A percentile compares a stretch with the other conserved stretches of the same genome.
phyloP scores from a whole-genome alignment of 2,329 filamentous ascomycete genomes.

The Colletotrichum liriopes region DNA sequence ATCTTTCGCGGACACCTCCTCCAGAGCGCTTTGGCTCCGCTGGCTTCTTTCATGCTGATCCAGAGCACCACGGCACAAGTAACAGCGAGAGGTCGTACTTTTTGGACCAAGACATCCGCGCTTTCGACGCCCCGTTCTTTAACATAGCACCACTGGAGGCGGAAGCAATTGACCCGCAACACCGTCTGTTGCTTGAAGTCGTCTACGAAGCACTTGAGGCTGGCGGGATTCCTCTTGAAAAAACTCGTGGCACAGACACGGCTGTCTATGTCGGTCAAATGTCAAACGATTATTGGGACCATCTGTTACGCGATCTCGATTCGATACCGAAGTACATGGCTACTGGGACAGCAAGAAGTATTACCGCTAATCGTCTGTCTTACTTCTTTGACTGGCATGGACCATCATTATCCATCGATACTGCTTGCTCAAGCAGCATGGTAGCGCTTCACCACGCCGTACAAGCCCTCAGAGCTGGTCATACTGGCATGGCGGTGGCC shows the following conservation, averaged over 20 bases:
- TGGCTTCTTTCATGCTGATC: constrained; percentile 42
- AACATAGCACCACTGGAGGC: constrained; percentile 53
- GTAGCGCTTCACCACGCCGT: too few relatives aligned
- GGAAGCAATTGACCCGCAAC: constrained; percentile 53
- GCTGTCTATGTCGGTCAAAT: constrained; percentile 40
- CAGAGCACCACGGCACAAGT: constrained; percentile 39
- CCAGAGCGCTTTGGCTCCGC: constrained; percentile 47
- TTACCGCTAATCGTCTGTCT: constrained; percentile 52
- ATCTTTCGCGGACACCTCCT: constrained; percentile 46
- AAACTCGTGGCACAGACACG: constrained; percentile 18
- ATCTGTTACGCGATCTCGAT: too few relatives aligned
- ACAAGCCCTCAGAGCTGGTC: too few relatives aligned
- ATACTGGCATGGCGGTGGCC: too few relatives aligned
- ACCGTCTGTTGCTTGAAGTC: constrained; percentile 50
- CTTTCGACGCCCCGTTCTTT: constrained; percentile 59
- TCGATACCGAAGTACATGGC: constrained; percentile 37
- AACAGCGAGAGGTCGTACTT: constrained; percentile 44
- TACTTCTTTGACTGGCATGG: constrained; percentile 58
- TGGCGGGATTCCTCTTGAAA: constrained; percentile 8
- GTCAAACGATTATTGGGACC: too few relatives aligned
- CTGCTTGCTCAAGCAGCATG: too few relatives aligned
- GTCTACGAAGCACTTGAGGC: constrained; percentile 49
- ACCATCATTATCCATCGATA: constrained; percentile 42
- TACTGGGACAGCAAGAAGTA: constrained; percentile 44
- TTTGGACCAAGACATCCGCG: constrained; percentile 41